Evolutionary conservation across 169 alveolate genomes (phyloP), one percentile per base, ranked within the genome.

Genomic region (Pseudocohnilembus persalinus): DNA sequence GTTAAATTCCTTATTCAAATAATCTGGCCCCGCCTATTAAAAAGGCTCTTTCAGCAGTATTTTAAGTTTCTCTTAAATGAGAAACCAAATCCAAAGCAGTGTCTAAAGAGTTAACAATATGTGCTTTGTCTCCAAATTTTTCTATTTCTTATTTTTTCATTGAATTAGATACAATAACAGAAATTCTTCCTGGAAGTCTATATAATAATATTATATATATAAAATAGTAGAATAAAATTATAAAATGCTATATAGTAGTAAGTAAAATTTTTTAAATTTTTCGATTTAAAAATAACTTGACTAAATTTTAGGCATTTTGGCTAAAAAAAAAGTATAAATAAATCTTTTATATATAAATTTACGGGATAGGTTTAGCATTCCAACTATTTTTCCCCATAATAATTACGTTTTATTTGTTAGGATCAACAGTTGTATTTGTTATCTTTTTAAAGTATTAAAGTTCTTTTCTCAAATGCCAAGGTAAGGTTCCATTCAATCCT

Each of bases 381-480:
- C 99, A 99, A 31, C 99, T 98, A 76, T 94, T 97, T 83, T 99
- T 95, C 0, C 99, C 99, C 99, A 98, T 97, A 32, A 98, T 93
- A 33, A 98, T 97, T 30, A 98, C 98, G 87, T 98, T 97, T 88
- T 88, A 85, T 28, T 74, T 33, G 15, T 76, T 79, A 77, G 49
- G 76, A 49, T 77, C 65, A 74, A 68, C 29, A 33, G 89, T n/a
- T 81, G 49, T 85, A 15, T 94, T 87, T 0, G 99, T 97, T 28
- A 96, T 93, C 30, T 92, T 79, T 35, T 85, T 89, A 85, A 98
- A 95, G 82, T 95, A 93, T 33, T 89, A 92, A 91, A 97, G 89
- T 75, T 98, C 99, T 34, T 88, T 76, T 27, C 94, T 84, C 27
- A 97, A 89, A 73, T 93, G 84, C 99, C 99, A 98, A 0, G 99